These are phyloP conservation scores for Aphanomyces euteiches DNA, from an alignment of 352 stramenopile species.

Conservation along the genomic window DNA sequence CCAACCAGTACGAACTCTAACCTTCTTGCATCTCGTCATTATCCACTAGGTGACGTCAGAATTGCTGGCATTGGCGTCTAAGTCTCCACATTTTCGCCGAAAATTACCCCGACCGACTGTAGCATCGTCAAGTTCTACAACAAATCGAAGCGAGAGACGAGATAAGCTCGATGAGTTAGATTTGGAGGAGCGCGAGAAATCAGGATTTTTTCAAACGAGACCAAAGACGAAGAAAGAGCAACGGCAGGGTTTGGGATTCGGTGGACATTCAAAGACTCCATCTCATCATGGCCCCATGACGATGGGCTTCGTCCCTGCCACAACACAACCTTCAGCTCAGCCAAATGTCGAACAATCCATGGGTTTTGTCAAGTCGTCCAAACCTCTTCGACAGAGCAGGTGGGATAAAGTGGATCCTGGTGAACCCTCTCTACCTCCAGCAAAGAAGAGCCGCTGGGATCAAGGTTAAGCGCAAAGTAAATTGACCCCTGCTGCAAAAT, in stretches of 20 bases:
- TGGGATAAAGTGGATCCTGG: slow-evolving; percentile 10
- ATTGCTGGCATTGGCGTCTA: slow-evolving; percentile 50
- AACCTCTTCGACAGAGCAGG: slow-evolving; percentile 16
- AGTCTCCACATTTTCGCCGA: slow-evolving; percentile 25
- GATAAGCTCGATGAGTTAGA: slow-evolving; percentile 26
- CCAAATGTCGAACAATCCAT: neutral
- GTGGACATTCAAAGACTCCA: neutral
- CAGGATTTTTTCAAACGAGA: slow-evolving; percentile 32
- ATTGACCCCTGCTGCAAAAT: neutral
- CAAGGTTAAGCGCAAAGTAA: neutral
- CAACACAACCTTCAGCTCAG: neutral
- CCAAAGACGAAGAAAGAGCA: slow-evolving; percentile 59
- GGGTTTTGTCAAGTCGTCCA: slow-evolving; percentile 1
- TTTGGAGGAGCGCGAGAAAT: slow-evolving; percentile 20
- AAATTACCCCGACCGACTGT: neutral
- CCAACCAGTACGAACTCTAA: slow-evolving; percentile 37
- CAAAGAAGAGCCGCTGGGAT: slow-evolving; percentile 11
- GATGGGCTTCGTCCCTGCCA: slow-evolving; percentile 21
- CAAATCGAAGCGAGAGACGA: neutral
- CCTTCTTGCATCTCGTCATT: neutral
- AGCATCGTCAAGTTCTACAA: neutral
- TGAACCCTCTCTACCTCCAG: neutral
- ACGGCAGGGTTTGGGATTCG: slow-evolving; percentile 69
- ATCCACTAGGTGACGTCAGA: slow-evolving; percentile 38
- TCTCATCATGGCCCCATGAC: neutral